Evolutionary conservation across 2,329 filamentous ascomycete species (phyloP), one percentile per base, ranked within the genome.

Genomic region (Paraphoma sp.): DNA sequence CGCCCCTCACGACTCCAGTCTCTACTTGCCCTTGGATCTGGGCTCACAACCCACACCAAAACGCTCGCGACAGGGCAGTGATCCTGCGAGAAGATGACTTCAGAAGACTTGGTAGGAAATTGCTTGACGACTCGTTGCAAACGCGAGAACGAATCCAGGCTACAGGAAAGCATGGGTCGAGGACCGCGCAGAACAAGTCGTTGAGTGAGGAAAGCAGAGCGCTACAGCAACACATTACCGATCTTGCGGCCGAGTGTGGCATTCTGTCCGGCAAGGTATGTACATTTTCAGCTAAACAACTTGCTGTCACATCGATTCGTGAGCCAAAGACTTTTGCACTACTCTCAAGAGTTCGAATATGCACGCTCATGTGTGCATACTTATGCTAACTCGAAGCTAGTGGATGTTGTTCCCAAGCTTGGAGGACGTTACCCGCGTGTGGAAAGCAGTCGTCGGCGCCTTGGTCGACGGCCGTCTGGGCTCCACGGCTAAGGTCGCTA

Each of bases 321-420:
- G 41, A 23, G 23, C 23, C 23, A 23, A 23, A 23, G 23, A 23
- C 3, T 23, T 23, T 23, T 23, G 23, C 23, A 23, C 23, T 23
- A 23, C 23, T 5, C 23, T 23, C 5, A 5, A 23, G 23, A 23
- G 23, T 23, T 23, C 23, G 5, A 23, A 23, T 5, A 23, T 3
- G 5, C 23, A 23, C 23, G 23, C 23, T 23, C 23, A 23, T 23
- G 23, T 23, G 23, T 16, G n/a, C 41, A 12, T 6, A 12, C 28
- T 17, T 28, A 28, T 31, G 44, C 54, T 68, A 43, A 67, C 53
- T 54, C 40, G 9, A 6, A 2, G 23, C 8, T 54, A 90, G 86
- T 93, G 91, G 91, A 89, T 93, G 87, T 71, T 94, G 1, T 93
- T 92, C 63, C 85, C 84, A 11, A 67, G 77, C 0, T 70, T 79